These are phyloP conservation scores for Immersiella caudata DNA, from an alignment of 495 filamentous ascomycete species.

Conservation along the genomic window DNA sequence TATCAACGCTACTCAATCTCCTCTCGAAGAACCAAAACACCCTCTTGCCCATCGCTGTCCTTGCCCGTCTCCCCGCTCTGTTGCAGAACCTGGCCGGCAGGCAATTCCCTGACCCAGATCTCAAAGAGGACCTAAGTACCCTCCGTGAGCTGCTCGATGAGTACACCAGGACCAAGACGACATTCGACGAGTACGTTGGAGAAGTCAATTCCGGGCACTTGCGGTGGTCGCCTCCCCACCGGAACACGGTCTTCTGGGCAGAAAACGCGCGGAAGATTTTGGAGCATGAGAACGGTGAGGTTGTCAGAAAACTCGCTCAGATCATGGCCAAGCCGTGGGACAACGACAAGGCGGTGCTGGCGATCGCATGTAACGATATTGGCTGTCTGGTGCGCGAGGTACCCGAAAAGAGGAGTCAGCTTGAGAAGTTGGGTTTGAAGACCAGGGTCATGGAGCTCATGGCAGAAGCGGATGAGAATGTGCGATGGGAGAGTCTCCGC, in stretches of 20 bases:
- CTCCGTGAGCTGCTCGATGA: slow-evolving; percentile 83
- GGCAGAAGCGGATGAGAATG: slow-evolving; percentile 83
- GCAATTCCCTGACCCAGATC: slow-evolving; percentile 85
- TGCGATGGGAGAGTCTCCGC: slow-evolving; percentile 92
- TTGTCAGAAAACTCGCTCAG: slow-evolving; percentile 82
- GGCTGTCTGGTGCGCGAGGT: slow-evolving; percentile 87
- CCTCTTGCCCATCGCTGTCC: slow-evolving; percentile 78
- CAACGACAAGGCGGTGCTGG: slow-evolving; percentile 91
- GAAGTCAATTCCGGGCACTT: slow-evolving; percentile 89
- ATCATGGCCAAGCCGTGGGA: slow-evolving; percentile 87
- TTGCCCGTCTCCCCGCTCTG: slow-evolving; percentile 78
- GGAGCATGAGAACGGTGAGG: slow-evolving; percentile 76
- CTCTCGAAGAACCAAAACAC: slow-evolving; percentile 72
- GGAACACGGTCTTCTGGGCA: slow-evolving; percentile 86
- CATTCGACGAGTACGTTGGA: slow-evolving; percentile 91
- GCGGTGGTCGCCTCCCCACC: slow-evolving; percentile 94
- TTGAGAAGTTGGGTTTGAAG: slow-evolving; percentile 93
- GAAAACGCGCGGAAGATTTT: slow-evolving; percentile 94
- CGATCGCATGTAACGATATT: slow-evolving; percentile 94
- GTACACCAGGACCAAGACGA: slow-evolving; percentile 95
- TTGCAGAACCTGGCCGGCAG: slow-evolving; percentile 79
- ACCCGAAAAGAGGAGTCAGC: slow-evolving; percentile 76
- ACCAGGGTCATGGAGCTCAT: slow-evolving; percentile 93
- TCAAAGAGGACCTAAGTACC: slow-evolving; percentile 78
- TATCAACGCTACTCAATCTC: slow-evolving; percentile 88